These are phyloP conservation scores for Esteya vermicola DNA, from an alignment of 2,329 filamentous ascomycete species.

Conservation along the genomic window DNA sequence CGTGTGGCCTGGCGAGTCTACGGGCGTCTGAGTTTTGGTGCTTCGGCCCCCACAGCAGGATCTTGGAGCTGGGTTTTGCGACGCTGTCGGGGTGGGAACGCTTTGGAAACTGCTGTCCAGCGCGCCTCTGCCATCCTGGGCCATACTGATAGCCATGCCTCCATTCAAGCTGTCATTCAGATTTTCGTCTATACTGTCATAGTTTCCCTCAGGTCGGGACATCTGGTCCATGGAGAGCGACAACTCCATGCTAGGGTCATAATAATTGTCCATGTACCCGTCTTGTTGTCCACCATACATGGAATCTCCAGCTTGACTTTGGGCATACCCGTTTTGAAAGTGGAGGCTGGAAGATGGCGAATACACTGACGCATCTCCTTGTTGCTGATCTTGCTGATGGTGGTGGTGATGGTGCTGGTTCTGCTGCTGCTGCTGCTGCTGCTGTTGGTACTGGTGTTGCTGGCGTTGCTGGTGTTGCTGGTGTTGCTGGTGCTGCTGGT, in stretches of 20 bases:
- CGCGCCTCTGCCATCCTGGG: too few species aligned
- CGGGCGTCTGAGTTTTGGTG: neutral
- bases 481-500: too few species aligned
- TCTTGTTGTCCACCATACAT: constrained; percentile 1
- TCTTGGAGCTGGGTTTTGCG: neutral
- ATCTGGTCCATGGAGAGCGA: neutral
- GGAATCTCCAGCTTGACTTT: neutral
- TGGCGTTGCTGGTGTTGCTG: too few species aligned
- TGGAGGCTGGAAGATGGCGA: neutral
- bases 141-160: too few species aligned
- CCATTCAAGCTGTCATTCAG: constrained; percentile 1
- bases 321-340: constrained; percentile 1
- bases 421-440: too few species aligned
- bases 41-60: constrained; percentile 8
- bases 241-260: constrained; percentile 1
- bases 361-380: constrained; percentile 1
- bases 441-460: too few species aligned
- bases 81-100: neutral
- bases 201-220: neutral
- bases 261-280: neutral
- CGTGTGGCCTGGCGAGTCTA: constrained; percentile 6
- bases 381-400: too few species aligned
- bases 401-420: too few species aligned
- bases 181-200: neutral
- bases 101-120: neutral